Percentiles rank a stretch among this genome's conserved stretches.
Conservation (phyloP, 2,329 filamentous ascomycete species). For the Nothopassalora personata region DNA sequence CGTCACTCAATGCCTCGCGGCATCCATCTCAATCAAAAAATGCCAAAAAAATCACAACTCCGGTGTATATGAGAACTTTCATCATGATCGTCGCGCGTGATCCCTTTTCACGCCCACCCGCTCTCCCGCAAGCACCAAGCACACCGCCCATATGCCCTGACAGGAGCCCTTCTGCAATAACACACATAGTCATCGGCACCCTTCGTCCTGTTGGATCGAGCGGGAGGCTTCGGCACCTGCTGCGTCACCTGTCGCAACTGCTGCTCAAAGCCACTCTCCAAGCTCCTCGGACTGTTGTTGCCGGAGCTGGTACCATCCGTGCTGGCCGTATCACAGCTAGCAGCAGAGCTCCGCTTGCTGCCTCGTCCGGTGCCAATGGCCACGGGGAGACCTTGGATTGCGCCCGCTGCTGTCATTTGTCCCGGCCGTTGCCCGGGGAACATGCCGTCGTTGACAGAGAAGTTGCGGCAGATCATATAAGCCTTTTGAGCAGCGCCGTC, state of each 20-base stretch:
- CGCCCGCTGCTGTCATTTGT: constrained; percentile 38
- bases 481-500: constrained; percentile 93
- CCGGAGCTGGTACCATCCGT: constrained; percentile 43
- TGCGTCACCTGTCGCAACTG: constrained; percentile 23
- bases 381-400: constrained; percentile 58
- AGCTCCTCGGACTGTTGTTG: constrained; percentile 50
- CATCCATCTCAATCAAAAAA: constrained; percentile 9
- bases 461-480: constrained; percentile 96
- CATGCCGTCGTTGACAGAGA: constrained; percentile 95
- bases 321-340: constrained; percentile 48
- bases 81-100: neutral
- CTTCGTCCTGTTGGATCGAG: neutral
- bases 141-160: constrained; percentile 41
- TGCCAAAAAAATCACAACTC: too few species aligned
- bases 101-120: constrained; percentile 31
- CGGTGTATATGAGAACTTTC: neutral
- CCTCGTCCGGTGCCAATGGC: constrained; percentile 58
- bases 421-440: constrained; percentile 53
- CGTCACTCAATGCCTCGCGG: constrained; percentile 10
- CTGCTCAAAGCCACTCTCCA: constrained; percentile 41
- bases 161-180: constrained; percentile 33
- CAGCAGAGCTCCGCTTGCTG: constrained; percentile 38
- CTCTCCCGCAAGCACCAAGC: constrained; percentile 38
- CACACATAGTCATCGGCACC: constrained; percentile 25
- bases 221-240: constrained; percentile 15